Percentiles rank a stretch among this genome's conserved stretches.
Conservation (phyloP, 208 protist species). For the Acanthamoeba triangularis region DNA sequence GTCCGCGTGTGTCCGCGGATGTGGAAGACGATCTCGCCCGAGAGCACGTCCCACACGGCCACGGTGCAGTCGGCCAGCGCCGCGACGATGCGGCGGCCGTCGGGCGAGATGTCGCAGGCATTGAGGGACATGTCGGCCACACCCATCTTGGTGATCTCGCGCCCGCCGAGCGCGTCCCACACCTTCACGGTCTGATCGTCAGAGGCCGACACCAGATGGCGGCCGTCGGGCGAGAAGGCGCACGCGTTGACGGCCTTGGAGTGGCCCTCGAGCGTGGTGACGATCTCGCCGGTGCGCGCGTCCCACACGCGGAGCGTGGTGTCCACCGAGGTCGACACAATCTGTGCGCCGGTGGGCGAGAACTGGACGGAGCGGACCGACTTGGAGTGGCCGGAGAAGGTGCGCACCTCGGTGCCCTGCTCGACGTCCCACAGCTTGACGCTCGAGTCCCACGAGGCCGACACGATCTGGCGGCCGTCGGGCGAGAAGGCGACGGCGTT, state of each 20-base stretch:
- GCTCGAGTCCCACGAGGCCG: conserved; percentile 76
- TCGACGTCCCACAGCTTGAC: conserved; percentile 76
- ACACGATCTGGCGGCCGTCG: conserved; percentile 81
- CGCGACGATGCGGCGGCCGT: conserved; percentile 82
- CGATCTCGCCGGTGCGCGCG: conserved; percentile 6
- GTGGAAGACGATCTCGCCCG: conserved; percentile 23
- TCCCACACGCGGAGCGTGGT: conserved; percentile 84
- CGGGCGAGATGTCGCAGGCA: conserved; percentile 76
- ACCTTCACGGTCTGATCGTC: conserved; percentile 81
- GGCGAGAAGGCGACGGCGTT: conserved; percentile 81
- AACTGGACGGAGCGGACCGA: background rate
- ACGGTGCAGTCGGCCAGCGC: conserved; percentile 73
- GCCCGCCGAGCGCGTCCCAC: conserved; percentile 81
- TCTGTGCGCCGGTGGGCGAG: conserved; percentile 18
- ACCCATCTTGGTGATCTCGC: conserved; percentile 52
- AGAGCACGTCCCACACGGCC: conserved; percentile 83
- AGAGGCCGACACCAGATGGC: conserved; percentile 78
- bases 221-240: conserved; percentile 83
- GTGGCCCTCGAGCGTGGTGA: conserved; percentile 74
- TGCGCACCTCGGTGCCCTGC: conserved; percentile 51
- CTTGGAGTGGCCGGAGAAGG: conserved; percentile 69
- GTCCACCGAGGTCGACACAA: conserved; percentile 80
- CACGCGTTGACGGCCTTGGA: conserved; percentile 75
- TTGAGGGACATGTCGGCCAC: conserved; percentile 56
- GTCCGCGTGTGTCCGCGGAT: background rate